These are phyloP conservation scores for Thuidium tamariscinum DNA, from an alignment of 225 moss, liverwort and hornwort genomes.

Conservation along the genomic window DNA sequence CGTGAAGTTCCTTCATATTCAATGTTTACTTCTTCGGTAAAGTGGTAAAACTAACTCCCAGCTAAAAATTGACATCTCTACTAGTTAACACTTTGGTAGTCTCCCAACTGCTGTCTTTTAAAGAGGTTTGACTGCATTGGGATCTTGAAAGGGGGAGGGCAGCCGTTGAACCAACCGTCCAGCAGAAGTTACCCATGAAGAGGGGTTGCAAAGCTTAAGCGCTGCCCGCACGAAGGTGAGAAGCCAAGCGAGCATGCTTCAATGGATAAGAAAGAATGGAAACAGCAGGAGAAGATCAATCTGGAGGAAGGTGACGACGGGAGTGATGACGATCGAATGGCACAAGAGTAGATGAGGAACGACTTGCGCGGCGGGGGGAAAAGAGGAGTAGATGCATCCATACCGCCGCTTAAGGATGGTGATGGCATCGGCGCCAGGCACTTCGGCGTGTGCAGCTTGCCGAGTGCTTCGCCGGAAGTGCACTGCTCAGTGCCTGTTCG, in stretches of 20 bases:
- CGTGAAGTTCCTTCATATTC: background rate
- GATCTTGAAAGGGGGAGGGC: slow-evolving; percentile 44
- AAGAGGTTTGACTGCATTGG: slow-evolving; percentile 29
- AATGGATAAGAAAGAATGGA: slow-evolving; percentile 30
- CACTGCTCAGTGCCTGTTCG: slow-evolving; percentile 91
- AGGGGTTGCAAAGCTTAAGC: slow-evolving; percentile 5
- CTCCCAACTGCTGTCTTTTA: slow-evolving; percentile 25
- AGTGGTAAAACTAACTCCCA: slow-evolving; percentile 5
- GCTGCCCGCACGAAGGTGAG: slow-evolving; percentile 32
- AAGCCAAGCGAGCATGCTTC: slow-evolving; percentile 14
- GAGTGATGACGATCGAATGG: slow-evolving; percentile 6
- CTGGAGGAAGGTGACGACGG: slow-evolving; percentile 7
- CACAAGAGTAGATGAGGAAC: slow-evolving; percentile 17
- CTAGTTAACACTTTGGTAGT: background rate
- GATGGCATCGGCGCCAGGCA: slow-evolving; percentile 86
- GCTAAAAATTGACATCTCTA: slow-evolving; percentile 4
- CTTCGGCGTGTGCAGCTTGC: slow-evolving; percentile 97
- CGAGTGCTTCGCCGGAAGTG: slow-evolving; percentile 96
- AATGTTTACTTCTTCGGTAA: background rate
- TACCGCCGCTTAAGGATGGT: slow-evolving; percentile 88
- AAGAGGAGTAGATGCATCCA: slow-evolving; percentile 74
- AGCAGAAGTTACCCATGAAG: slow-evolving; percentile 34
- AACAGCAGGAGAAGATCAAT: slow-evolving; percentile 19
- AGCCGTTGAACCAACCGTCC: slow-evolving; percentile 64
- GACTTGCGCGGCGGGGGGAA: background rate